A percentile compares a stretch with the other conserved stretches of the same genome.
Evolutionary conservation across 257 asterid genomes (phyloP).

Genomic region (Plantago major): DNA sequence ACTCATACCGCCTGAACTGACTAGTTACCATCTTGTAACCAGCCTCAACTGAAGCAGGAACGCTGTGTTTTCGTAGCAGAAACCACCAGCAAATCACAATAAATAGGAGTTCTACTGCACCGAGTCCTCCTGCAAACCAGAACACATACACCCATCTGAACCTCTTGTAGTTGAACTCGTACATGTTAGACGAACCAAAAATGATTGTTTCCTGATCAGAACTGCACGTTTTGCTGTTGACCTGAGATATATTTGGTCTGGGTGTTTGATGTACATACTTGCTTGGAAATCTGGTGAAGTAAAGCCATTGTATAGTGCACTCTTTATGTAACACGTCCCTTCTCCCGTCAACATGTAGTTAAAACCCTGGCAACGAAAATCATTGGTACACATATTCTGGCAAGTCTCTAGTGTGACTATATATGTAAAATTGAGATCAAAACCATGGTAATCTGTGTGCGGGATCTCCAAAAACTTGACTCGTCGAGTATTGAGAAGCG

Average conservation of each 20-base stretch:
- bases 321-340: constrained; percentile 45
- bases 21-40: constrained; percentile 40
- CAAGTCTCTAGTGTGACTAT: constrained; percentile 31
- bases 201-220: too few species aligned
- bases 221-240: constrained; percentile 20
- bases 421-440: constrained; percentile 40
- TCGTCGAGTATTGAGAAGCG: constrained; percentile 1
- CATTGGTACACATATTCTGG: constrained; percentile 23
- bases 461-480: constrained; percentile 48
- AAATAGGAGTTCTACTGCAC: constrained; percentile 27
- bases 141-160: constrained; percentile 35
- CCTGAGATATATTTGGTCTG: constrained; percentile 26
- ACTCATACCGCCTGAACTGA: constrained; percentile 32
- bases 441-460: constrained; percentile 54
- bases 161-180: constrained; percentile 25
- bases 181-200: too few species aligned
- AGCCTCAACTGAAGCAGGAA: constrained; percentile 45
- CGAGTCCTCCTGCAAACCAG: constrained; percentile 30
- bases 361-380: constrained; percentile 43
- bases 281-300: constrained; percentile 41
- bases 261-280: constrained; percentile 34
- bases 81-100: constrained; percentile 44
- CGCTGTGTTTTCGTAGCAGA: constrained; percentile 31
- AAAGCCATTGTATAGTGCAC: constrained; percentile 50
- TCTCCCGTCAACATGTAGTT: constrained; percentile 41